These are phyloP conservation scores for Ammopiptanthus mongolicus DNA, from an alignment of 306 rosid species.

Conservation along the genomic window DNA sequence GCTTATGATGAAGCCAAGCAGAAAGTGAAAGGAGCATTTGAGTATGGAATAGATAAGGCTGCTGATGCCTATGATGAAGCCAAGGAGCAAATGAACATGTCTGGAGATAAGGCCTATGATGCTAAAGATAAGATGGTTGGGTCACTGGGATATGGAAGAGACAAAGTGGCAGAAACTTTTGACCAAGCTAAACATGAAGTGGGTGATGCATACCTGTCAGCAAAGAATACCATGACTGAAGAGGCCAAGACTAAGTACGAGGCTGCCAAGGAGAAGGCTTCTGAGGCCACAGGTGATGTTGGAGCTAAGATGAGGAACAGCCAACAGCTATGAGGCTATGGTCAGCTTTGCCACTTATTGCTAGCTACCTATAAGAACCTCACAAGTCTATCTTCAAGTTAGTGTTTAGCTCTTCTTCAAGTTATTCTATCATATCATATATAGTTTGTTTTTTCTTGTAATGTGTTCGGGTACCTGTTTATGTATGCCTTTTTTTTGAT, in stretches of 20 bases:
- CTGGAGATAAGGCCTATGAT: constrained; percentile 13
- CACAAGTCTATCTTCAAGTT: constrained; percentile 7
- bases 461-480: background rate
- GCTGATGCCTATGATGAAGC: constrained; percentile 9
- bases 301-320: constrained; percentile 49
- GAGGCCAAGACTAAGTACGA: constrained; percentile 39
- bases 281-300: constrained; percentile 45
- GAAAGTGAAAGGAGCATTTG: background rate
- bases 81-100: background rate
- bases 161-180: constrained; percentile 30
- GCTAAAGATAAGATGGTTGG: constrained; percentile 2
- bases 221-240: constrained; percentile 26
- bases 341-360: background rate
- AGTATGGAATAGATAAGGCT: constrained; percentile 10
- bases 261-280: constrained; percentile 60
- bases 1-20: constrained; percentile 9
- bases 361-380: constrained; percentile 11
- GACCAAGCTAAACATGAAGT: constrained; percentile 28
- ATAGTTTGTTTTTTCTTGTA: background rate
- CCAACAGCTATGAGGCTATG: constrained; percentile 27
- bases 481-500: background rate
- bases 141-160: constrained; percentile 5
- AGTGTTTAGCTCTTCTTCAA: background rate
- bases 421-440: background rate
- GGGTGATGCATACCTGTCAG: constrained; percentile 15